Conservation (phyloP, 345 rosid species). For the Euphorbia tirucalli region DNA sequence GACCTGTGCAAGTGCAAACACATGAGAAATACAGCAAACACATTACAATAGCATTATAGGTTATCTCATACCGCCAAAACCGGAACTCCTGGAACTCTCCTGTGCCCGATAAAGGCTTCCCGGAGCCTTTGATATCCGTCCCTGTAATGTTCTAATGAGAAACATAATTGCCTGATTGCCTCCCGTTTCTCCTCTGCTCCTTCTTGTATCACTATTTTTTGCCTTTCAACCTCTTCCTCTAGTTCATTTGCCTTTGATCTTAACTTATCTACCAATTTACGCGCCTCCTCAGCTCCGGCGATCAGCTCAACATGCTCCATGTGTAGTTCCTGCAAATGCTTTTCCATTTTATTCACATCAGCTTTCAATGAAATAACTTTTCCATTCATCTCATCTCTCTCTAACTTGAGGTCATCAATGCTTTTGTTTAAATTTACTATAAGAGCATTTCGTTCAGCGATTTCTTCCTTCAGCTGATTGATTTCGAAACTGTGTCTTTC, state of each 20-base stretch:
- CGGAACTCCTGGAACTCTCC: conserved; percentile 25
- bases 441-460: conserved; percentile 28
- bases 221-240: conserved; percentile 46
- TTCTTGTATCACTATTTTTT: conserved; percentile 15
- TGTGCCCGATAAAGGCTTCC: conserved; percentile 23
- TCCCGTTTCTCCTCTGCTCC: conserved; percentile 34
- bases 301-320: conserved; percentile 33
- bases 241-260: conserved; percentile 40
- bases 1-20: no score
- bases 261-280: conserved; percentile 35
- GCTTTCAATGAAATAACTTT: conserved; percentile 41
- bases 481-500: conserved; percentile 30
- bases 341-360: conserved; percentile 44
- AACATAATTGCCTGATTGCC: conserved; percentile 35
- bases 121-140: conserved; percentile 18
- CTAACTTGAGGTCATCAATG: conserved; percentile 42
- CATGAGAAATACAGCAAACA: no score
- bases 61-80: conserved; percentile 20
- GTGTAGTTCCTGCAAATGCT: conserved; percentile 36
- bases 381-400: conserved; percentile 47
- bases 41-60: not conserved
- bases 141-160: conserved; percentile 32
- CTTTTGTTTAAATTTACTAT: conserved; percentile 43
- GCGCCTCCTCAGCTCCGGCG: conserved; percentile 30
- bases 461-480: conserved; percentile 39